Base-by-base conservation (phyloP, 768 basidiomycete genomes). In the Xerocomellus dryophilus region DNA sequence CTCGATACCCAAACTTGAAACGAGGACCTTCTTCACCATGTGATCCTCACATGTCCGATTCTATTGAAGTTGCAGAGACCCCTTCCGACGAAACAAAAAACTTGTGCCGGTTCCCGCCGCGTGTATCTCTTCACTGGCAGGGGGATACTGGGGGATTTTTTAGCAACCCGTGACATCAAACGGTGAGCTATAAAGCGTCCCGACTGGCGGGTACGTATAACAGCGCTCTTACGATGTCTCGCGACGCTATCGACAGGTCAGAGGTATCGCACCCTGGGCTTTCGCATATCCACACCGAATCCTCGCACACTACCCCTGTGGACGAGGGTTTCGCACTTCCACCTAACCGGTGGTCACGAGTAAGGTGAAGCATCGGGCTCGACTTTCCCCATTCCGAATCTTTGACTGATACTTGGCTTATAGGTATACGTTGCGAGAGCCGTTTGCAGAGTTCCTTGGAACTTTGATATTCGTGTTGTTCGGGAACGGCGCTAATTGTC, bases 381-480 rank as follows among this genome's bases (percentile, higher is more conserved):
- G 36, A 50, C 31, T 4, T 43, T 27, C 25, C 5, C 9, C 14
- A 9, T 18, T 38, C 9, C 20, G 29, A 11, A 12, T 14, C 38
- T 12, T 42, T 49, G 17, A 18, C 17, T 52, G 23, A 31, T 21
- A 20, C 12, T 7, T 12, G 34, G 11, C 20, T 20, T 18, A 21
- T 58, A 78, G 81, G 21, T 64, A 73, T 43, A 59, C 59, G 41
- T 59, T 85, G 21, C 72, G 78, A 47, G 85, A 85, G 65, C 77
- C 81, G 17, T 75, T 74, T 20, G 83, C 81, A n/a, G 84, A 85
- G 67, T 83, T 85, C 59, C 64, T 84, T 23, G 83, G 84, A 21
- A 75, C 76, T 11, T 74, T 76, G 57, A 69, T 83, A 20, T 65
- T 84, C 14, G 73, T 84, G 49, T 73, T 81, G 44, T 81, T 84